These are phyloP conservation scores for Castanopsis chinensis DNA, from an alignment of 306 rosid genomes.

Conservation along the genomic window DNA sequence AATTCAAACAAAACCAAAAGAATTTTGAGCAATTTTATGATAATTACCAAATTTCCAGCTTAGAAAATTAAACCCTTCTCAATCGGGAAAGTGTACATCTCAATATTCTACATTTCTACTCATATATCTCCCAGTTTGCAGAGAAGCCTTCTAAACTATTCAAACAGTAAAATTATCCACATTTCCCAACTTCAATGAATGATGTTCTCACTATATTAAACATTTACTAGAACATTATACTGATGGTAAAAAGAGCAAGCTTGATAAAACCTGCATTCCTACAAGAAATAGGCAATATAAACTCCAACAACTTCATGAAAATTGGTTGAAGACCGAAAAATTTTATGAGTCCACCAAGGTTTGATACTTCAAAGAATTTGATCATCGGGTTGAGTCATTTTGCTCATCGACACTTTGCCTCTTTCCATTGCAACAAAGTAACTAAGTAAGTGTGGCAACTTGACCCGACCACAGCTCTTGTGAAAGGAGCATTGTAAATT, in stretches of 20 bases:
- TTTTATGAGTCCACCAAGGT: not conserved
- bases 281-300: not conserved
- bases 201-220: not conserved
- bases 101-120: too few species aligned
- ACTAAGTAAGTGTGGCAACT: slow-evolving; percentile 47
- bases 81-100: too few species aligned
- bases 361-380: not conserved
- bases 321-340: not conserved
- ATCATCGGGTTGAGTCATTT: slow-evolving; percentile 28
- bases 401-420: slow-evolving; percentile 30
- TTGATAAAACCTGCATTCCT: not conserved
- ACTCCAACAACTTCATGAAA: not conserved
- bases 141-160: not conserved
- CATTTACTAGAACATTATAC: not conserved
- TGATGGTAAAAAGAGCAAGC: not conserved
- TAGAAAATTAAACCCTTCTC: not conserved
- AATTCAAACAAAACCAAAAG: not conserved
- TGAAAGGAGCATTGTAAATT: not conserved
- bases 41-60: not conserved
- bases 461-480: slow-evolving; percentile 8
- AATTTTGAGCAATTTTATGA: not conserved
- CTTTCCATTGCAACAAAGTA: slow-evolving; percentile 50
- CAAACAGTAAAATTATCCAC: not conserved
- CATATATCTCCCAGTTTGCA: not conserved
- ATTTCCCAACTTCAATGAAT: not conserved